Percentiles rank a stretch among this genome's conserved stretches.
phyloP scores from a whole-genome alignment of 2,329 filamentous ascomycete genomes.

The Septoria linicola region DNA sequence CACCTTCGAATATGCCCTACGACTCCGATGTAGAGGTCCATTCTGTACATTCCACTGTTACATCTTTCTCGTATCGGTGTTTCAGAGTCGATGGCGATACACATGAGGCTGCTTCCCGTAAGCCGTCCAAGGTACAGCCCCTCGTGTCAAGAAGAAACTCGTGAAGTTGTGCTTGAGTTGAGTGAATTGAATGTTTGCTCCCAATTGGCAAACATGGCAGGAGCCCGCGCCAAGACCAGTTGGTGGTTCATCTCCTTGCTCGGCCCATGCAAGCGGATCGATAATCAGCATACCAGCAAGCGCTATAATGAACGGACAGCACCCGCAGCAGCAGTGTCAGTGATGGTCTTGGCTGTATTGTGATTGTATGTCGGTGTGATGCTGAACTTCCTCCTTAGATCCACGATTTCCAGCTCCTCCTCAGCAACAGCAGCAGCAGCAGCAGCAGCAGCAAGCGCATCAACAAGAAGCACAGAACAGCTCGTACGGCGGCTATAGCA shows the following conservation, averaged over 20 bases:
- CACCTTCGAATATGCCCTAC: no score
- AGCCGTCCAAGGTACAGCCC: not conserved
- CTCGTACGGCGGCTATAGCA: constrained; percentile 1
- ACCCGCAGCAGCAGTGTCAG: constrained; percentile 1
- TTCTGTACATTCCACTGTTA: no score
- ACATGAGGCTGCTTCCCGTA: not conserved
- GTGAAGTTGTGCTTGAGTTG: not conserved
- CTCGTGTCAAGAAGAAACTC: not conserved
- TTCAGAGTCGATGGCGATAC: no score
- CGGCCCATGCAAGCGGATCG: not conserved
- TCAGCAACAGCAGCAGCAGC: constrained; percentile 18
- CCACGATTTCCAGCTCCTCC: constrained; percentile 1
- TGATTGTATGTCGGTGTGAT: not conserved
- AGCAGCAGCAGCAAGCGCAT: constrained; percentile 10
- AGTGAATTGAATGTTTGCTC: not conserved
- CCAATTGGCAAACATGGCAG: not conserved
- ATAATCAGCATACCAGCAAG: constrained; percentile 12
- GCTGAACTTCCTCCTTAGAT: not conserved
- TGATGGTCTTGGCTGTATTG: constrained; percentile 2
- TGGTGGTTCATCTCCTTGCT: no score
- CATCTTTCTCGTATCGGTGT: no score
- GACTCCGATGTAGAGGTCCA: no score
- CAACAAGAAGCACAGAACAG: not conserved
- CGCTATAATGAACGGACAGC: constrained; percentile 3
- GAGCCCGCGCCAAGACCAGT: not conserved